A percentile compares a stretch with the other conserved stretches of the same genome.
Evolutionary conservation across 257 asterid species (phyloP).

Genomic region (Ballota nigra): DNA sequence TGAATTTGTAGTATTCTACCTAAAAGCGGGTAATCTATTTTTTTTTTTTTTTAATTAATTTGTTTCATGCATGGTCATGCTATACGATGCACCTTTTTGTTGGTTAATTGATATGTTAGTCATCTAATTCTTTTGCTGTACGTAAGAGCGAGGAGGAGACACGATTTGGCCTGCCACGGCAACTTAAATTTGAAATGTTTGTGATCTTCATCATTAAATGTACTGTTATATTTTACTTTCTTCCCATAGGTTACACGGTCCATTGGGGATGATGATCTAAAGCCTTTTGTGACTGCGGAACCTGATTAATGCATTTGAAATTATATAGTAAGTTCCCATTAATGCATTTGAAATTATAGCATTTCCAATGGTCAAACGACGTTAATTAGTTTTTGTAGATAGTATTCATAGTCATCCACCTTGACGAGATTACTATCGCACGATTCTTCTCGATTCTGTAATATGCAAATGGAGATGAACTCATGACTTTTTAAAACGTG

Average conservation of each 20-base stretch:
- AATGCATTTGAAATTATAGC: neutral
- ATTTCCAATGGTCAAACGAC: neutral
- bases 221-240: neutral
- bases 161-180: neutral
- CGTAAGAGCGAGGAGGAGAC: neutral
- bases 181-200: neutral
- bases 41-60: neutral
- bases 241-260: constrained; percentile 86
- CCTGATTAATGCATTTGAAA: too few relatives aligned
- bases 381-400: neutral
- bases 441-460: neutral
- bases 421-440: neutral
- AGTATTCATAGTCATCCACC: neutral
- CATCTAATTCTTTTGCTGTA: neutral
- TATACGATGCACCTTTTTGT: neutral
- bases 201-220: neutral
- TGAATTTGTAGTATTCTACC: neutral
- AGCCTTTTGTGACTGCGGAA: constrained; percentile 95
- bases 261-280: constrained; percentile 94
- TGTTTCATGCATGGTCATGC: neutral
- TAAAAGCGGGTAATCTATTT: neutral
- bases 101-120: neutral
- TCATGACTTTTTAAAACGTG: neutral
- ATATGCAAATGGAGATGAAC: neutral
- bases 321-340: constrained; percentile 57